Percentiles rank a stretch among this genome's conserved stretches.
phyloP scores from a whole-genome alignment of 257 asterid species.

The Solanum sparsipilum region DNA sequence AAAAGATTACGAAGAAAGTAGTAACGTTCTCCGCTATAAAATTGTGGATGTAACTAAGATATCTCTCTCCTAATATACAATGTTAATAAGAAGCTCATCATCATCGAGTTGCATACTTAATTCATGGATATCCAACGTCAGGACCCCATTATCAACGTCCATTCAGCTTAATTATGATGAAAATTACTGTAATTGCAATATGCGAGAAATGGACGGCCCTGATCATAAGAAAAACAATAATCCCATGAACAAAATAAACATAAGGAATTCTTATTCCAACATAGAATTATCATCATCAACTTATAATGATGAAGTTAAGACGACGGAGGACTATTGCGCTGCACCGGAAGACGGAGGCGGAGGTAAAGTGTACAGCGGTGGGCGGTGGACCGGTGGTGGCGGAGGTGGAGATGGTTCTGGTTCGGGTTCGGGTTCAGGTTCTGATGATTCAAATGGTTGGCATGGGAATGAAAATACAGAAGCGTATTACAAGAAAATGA shows the following conservation, averaged over 20 bases:
- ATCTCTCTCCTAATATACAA: neutral
- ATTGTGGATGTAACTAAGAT: neutral
- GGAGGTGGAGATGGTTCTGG: conserved; percentile 40
- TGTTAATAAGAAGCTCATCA: neutral
- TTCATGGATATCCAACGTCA: neutral
- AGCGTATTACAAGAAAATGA: conserved; percentile 61
- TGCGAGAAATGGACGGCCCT: neutral
- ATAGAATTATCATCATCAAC: neutral
- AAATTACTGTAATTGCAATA: neutral
- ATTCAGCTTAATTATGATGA: neutral
- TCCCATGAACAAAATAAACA: neutral
- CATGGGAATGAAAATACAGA: conserved; percentile 42
- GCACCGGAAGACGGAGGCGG: conserved; percentile 24
- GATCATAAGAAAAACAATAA: neutral
- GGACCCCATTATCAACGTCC: neutral
- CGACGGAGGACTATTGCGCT: neutral
- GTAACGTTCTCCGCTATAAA: neutral
- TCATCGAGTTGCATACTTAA: neutral
- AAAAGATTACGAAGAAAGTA: neutral
- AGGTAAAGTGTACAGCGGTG: neutral
- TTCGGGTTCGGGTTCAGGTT: conserved; percentile 27
- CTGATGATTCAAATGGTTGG: conserved; percentile 40
- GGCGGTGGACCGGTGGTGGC: neutral
- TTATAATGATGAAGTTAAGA: neutral
- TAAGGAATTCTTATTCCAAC: neutral